Conservation (phyloP, 2,329 filamentous ascomycete species). For the Gyromitra esculenta region DNA sequence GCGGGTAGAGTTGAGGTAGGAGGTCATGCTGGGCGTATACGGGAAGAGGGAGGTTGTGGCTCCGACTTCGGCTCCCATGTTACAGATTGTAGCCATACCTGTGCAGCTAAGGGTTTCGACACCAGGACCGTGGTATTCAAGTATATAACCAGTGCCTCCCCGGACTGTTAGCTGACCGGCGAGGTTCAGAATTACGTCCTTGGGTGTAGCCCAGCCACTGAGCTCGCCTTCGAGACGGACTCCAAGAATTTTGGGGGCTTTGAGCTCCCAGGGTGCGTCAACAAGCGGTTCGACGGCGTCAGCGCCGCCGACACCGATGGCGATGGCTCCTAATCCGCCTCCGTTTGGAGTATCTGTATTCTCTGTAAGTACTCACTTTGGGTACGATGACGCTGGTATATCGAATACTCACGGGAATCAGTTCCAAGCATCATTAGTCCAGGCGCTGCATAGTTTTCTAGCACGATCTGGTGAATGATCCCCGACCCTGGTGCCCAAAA, state of each 20-base stretch:
- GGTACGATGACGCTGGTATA: neutral
- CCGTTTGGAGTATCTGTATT: slow-evolving; percentile 82
- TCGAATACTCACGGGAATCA: slow-evolving; percentile 71
- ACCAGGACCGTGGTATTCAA: slow-evolving; percentile 92
- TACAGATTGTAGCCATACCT: slow-evolving; percentile 90
- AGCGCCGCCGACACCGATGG: slow-evolving; percentile 95
- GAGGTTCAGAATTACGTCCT: slow-evolving; percentile 91
- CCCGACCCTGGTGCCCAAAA: slow-evolving; percentile 95
- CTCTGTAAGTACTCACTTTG: slow-evolving; percentile 10
- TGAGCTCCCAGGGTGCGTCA: slow-evolving; percentile 92
- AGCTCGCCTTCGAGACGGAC: slow-evolving; percentile 85
- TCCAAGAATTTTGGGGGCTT: slow-evolving; percentile 85
- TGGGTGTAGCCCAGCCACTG: slow-evolving; percentile 89
- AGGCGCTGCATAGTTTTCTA: slow-evolving; percentile 98
- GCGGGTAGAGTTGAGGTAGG: slow-evolving; percentile 87
- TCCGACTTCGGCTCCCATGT: slow-evolving; percentile 88
- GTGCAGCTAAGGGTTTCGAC: slow-evolving; percentile 89
- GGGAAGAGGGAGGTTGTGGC: slow-evolving; percentile 97
- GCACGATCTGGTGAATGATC: slow-evolving; percentile 96
- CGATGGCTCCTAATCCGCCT: slow-evolving; percentile 91
- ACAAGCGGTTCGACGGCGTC: slow-evolving; percentile 97
- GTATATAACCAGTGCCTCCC: slow-evolving; percentile 91
- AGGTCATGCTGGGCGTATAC: slow-evolving; percentile 82
- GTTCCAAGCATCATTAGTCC: slow-evolving; percentile 99
- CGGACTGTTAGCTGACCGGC: slow-evolving; percentile 90